Evolutionary conservation across 805 yeast species (phyloP), one percentile per base, ranked within the genome.

Genomic region (Cyberlindnera amylophila): DNA sequence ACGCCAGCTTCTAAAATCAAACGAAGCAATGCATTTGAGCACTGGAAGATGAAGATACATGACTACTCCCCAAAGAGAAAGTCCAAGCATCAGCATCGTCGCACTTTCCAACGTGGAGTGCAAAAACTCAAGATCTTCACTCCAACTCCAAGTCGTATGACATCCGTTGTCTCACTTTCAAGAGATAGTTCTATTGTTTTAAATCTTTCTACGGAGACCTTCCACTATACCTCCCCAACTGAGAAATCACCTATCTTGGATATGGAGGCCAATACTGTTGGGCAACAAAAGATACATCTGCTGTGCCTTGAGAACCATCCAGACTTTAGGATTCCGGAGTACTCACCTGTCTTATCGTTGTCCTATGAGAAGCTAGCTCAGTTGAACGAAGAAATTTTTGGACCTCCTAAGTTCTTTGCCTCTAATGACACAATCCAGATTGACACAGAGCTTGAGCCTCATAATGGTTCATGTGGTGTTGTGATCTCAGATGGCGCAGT

Each of bases 331-430:
- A 4, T 37, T 21, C 40, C 40, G 6, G 32, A 17, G 18, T 32
- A 19, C 16, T 43, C 47, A 10, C 50, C 45, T 4, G 17, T 41
- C 23, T 27, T 39, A 32, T 34, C 14, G 19, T 36, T 44, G 38
- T 15, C 18, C 8, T 32, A 16, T 23, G 44, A 43, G 16, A 30
- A 28, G 11, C 47, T 46, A 14, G 31, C 40, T 26, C 11, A 18
- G 16, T 43, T 46, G 43, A 40, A 16, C 4, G 13, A 32, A 28
- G n/a, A 30, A 12, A 11, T 42, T 3, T 30, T 30, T 18, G 16
- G 15, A 1, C 11, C 37, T 6, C 44, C 44, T 12, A 10, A 18
- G 16, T 35, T 41, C 23, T 10, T 34, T 4, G 38, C 21, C 15
- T 42, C 36, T 10, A 23, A 31, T 13, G 40, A 33, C 12, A 32